phyloP scores from a whole-genome alignment of 164 flowering plant genomes.

The Stephania japonica region DNA sequence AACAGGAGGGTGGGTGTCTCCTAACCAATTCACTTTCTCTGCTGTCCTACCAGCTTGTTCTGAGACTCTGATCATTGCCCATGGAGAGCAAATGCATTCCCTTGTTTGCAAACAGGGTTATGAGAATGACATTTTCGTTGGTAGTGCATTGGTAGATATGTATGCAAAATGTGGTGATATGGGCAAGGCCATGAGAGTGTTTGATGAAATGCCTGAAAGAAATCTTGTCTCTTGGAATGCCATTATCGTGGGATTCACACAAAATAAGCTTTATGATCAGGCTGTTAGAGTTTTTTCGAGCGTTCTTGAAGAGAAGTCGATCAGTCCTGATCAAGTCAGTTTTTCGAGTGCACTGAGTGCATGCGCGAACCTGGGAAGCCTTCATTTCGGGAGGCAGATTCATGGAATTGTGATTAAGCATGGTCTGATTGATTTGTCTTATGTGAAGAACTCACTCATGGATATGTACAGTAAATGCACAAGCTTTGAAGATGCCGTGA shows the following conservation, averaged over 20 bases:
- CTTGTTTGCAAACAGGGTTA: constrained; percentile 43
- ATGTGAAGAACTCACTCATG: constrained; percentile 44
- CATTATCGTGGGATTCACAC: constrained; percentile 46
- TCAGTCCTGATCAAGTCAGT: constrained; percentile 45
- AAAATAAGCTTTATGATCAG: constrained; percentile 26
- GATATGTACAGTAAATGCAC: constrained; percentile 62
- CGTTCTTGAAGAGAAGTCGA: constrained; percentile 24
- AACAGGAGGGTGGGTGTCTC: constrained; percentile 23
- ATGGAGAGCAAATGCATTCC: constrained; percentile 45
- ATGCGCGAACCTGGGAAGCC: constrained; percentile 31
- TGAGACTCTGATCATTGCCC: constrained; percentile 6
- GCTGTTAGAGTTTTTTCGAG: constrained; percentile 29
- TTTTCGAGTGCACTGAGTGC: constrained; percentile 45
- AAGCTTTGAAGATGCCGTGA: constrained; percentile 22
- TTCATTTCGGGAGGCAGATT: constrained; percentile 44
- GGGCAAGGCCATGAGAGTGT: constrained; percentile 34
- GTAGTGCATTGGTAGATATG: constrained; percentile 48
- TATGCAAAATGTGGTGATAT: constrained; percentile 41
- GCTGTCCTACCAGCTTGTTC: constrained; percentile 52
- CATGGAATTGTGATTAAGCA: constrained; percentile 39
- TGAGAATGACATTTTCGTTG: constrained; percentile 36
- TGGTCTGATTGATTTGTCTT: constrained; percentile 25
- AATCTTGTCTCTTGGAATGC: constrained; percentile 65
- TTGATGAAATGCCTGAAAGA: constrained; percentile 55
- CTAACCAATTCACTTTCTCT: constrained; percentile 57